Percentiles rank a stretch among this genome's conserved stretches.
phyloP scores from a whole-genome alignment of 2,329 filamentous ascomycete species.

The Aspergillus candidus region DNA sequence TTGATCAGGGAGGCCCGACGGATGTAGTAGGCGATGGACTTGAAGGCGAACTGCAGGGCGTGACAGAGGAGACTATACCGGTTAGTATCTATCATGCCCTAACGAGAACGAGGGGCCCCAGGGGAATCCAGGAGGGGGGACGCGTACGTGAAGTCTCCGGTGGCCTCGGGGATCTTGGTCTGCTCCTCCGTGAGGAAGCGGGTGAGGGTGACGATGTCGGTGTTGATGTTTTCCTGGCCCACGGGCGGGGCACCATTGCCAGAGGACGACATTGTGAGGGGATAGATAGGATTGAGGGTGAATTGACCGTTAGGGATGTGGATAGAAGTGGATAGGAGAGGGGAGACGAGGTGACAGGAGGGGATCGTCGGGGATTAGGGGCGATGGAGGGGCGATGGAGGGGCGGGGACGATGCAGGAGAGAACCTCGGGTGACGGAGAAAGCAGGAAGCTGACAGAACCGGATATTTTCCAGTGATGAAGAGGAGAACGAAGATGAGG shows the following conservation, averaged over 20 bases:
- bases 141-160: conserved; percentile 92
- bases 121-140: conserved; percentile 10
- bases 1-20: conserved; percentile 92
- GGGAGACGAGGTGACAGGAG: not conserved
- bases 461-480: too few relatives aligned
- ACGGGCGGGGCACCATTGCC: conserved; percentile 47
- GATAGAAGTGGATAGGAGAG: conserved; percentile 2
- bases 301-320: not conserved
- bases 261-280: conserved; percentile 34
- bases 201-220: conserved; percentile 90
- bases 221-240: conserved; percentile 77
- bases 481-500: too few relatives aligned
- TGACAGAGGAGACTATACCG: conserved; percentile 77
- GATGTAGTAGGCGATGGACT: conserved; percentile 99
- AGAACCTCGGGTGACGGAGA: conserved; percentile 28
- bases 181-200: conserved; percentile 96
- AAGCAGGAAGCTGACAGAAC: conserved; percentile 11
- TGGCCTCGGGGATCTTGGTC: conserved; percentile 84
- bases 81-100: not conserved
- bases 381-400: conserved; percentile 4
- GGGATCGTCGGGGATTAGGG: not conserved
- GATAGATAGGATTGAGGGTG: not conserved
- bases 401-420: conserved; percentile 2
- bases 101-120: not conserved
- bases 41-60: conserved; percentile 98